Evolutionary conservation across 2,329 filamentous ascomycete species (phyloP).

Genomic region (Penicillium sp.): DNA sequence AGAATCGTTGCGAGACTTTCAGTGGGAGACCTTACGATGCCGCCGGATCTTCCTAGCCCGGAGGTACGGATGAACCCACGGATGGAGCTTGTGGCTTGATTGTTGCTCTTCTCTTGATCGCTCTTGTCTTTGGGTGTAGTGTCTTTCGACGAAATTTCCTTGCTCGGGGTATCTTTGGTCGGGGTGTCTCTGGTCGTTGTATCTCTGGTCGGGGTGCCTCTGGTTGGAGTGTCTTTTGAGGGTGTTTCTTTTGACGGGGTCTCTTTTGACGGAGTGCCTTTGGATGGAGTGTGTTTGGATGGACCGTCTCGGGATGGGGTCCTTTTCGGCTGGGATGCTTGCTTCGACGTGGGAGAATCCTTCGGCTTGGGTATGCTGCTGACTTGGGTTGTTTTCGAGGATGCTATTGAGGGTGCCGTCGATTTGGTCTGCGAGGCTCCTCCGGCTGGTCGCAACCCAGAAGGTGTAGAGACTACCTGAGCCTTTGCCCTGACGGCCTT

Average conservation of each 20-base stretch:
- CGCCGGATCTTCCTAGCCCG: constrained; percentile 32
- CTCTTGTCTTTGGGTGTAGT: neutral
- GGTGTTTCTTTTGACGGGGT: neutral
- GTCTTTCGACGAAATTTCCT: constrained; percentile 1
- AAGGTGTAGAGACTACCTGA: constrained; percentile 30
- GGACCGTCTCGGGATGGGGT: neutral
- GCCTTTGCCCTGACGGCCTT: constrained; percentile 32
- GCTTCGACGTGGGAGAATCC: constrained; percentile 11
- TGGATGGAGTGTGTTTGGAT: neutral
- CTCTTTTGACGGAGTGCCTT: neutral
- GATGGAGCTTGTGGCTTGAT: constrained; percentile 27
- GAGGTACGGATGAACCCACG: constrained; percentile 45
- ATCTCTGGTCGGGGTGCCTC: neutral
- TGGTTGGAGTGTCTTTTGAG: neutral
- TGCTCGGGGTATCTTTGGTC: neutral
- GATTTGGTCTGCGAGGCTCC: constrained; percentile 29
- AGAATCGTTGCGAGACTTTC: constrained; percentile 29
- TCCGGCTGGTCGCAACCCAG: constrained; percentile 30
- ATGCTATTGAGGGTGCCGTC: constrained; percentile 23
- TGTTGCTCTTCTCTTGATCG: constrained; percentile 12
- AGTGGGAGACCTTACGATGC: constrained; percentile 31
- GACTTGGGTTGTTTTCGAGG: constrained; percentile 22
- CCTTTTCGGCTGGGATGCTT: constrained; percentile 6
- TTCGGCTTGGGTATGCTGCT: constrained; percentile 20
- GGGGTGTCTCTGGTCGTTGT: neutral